These are phyloP conservation scores for Phylloporus scabripes DNA, from an alignment of 768 basidiomycete species.

Conservation along the genomic window DNA sequence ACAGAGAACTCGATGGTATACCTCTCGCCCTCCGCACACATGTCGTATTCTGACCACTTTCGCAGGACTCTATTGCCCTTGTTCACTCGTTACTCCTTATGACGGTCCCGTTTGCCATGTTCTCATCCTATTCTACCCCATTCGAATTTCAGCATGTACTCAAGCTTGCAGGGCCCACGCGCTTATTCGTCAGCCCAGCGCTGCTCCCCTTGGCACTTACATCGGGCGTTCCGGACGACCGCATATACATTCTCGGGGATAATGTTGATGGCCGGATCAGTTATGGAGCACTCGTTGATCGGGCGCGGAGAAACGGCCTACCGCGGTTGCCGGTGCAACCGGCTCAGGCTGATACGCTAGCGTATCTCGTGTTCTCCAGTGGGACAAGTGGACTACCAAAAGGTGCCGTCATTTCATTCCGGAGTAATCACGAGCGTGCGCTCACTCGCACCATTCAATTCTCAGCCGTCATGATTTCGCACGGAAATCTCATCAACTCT, in stretches of 20 bases:
- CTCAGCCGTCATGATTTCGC: conserved; percentile 68
- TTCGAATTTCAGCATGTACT: conserved; percentile 52
- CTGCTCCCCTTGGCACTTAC: conserved; percentile 36
- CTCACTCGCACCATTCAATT: conserved; percentile 1
- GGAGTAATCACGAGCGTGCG: background rate
- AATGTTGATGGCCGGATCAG: conserved; percentile 35
- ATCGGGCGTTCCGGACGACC: conserved; percentile 24
- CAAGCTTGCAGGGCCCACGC: conserved; percentile 43
- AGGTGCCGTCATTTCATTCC: conserved; percentile 35
- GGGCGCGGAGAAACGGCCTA: background rate
- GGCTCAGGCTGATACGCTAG: conserved; percentile 50
- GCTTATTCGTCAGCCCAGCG: conserved; percentile 47
- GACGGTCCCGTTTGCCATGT: conserved; percentile 48
- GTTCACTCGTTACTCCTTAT: conserved; percentile 44
- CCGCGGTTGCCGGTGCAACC: conserved; percentile 37
- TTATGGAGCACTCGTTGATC: conserved; percentile 40
- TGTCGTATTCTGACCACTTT: background rate
- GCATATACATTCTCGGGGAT: conserved; percentile 49
- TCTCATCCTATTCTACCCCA: conserved; percentile 51
- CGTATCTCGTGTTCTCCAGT: conserved; percentile 71
- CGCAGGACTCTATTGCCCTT: conserved; percentile 51
- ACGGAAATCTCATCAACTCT: conserved; percentile 53
- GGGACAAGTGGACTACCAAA: conserved; percentile 75
- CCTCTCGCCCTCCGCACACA: background rate
- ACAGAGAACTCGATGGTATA: conserved; percentile 62